Evolutionary conservation across 2,329 filamentous ascomycete genomes (phyloP).

Genomic region (Talaromyces atroroseus): DNA sequence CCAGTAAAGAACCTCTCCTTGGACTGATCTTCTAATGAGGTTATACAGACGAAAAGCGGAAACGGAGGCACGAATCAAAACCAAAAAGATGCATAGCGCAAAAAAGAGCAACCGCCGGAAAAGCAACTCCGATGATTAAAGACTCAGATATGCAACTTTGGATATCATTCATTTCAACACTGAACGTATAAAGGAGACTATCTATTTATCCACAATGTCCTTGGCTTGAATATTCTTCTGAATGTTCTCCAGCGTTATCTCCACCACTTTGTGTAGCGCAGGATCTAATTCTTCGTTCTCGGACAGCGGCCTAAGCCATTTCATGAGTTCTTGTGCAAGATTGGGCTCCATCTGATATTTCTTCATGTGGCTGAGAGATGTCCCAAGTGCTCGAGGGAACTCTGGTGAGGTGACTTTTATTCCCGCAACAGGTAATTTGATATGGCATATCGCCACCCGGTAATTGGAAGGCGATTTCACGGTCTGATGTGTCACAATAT

Average conservation of each 20-base stretch:
- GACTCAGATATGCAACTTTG: conserved; percentile 11
- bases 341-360: conserved; percentile 38
- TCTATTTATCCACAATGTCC: conserved; percentile 15
- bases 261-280: conserved; percentile 49
- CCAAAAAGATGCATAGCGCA: conserved; percentile 56
- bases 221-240: conserved; percentile 24
- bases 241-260: conserved; percentile 32
- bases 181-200: conserved; percentile 18
- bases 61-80: conserved; percentile 52
- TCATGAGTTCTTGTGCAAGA: conserved; percentile 44
- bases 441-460: conserved; percentile 63
- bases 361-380: conserved; percentile 59
- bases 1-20: neutral
- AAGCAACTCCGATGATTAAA: conserved; percentile 34
- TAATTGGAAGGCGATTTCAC: conserved; percentile 56
- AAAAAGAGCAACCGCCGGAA: conserved; percentile 55
- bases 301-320: conserved; percentile 45
- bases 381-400: conserved; percentile 67
- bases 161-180: conserved; percentile 2
- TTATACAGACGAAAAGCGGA: conserved; percentile 49
- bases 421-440: conserved; percentile 65
- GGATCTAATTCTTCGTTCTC: conserved; percentile 46
- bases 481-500: conserved; percentile 62
- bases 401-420: conserved; percentile 58
- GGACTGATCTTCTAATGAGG: neutral